Percentiles rank a stretch among this genome's conserved stretches.
phyloP scores from a whole-genome alignment of 768 basidiomycete species.

The Auriscalpium microsporum region DNA sequence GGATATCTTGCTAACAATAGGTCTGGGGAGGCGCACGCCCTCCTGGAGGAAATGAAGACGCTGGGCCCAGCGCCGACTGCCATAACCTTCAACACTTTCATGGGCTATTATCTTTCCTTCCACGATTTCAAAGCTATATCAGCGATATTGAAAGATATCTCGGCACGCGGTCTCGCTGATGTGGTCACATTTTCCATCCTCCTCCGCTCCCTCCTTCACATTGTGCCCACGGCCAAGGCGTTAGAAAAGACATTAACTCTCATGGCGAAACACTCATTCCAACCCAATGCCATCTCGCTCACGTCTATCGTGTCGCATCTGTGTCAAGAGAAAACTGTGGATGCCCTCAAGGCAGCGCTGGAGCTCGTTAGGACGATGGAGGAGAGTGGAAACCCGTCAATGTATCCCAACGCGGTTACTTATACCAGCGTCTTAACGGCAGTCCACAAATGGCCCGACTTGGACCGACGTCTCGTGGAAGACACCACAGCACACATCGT shows the following conservation, averaged over 20 bases:
- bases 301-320: constrained; percentile 74
- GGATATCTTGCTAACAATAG: constrained; percentile 43
- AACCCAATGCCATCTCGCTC: constrained; percentile 69
- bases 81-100: constrained; percentile 73
- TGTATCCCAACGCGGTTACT: constrained; percentile 66
- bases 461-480: constrained; percentile 34
- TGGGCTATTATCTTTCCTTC: constrained; percentile 56
- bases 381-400: constrained; percentile 28
- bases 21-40: constrained; percentile 25
- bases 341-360: constrained; percentile 53
- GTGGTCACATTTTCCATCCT: constrained; percentile 84
- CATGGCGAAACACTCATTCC: constrained; percentile 70
- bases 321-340: constrained; percentile 45
- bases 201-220: constrained; percentile 66
- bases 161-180: constrained; percentile 47
- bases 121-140: constrained; percentile 58
- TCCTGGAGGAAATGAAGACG: constrained; percentile 32
- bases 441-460: constrained; percentile 53
- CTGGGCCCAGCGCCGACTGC: constrained; percentile 60
- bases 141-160: constrained; percentile 48
- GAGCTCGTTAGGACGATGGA: constrained; percentile 76
- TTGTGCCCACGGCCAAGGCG: constrained; percentile 53
- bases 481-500: constrained; percentile 44
- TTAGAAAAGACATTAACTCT: constrained; percentile 52
- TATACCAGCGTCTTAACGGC: constrained; percentile 77